Base-by-base conservation (phyloP, 2,329 filamentous ascomycete species). In the Dothiorella sarmentorum region DNA sequence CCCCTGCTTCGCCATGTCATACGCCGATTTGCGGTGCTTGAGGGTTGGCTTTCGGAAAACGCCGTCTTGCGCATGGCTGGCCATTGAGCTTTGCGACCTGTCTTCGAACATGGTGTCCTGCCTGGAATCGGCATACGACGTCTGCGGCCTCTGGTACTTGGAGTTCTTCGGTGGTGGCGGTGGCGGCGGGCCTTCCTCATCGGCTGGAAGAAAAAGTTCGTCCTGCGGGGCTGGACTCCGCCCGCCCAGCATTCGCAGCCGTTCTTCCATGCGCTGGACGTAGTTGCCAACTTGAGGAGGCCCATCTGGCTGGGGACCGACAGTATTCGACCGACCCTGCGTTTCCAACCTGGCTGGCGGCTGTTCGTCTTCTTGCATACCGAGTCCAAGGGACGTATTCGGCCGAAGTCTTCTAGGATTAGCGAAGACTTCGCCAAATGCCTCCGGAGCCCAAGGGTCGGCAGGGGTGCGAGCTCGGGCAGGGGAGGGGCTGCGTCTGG, bases 371-470 rank as follows among this genome's bases (percentile, higher is more conserved):
- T 77, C 74, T 33, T 76, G 73, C 56, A 75, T 77, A 40, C 82
- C 80, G 61, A 91, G 82, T 0, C 89, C 91, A 67, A 90, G 80
- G 0, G 91, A 88, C 3, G 91, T 94, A 63, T 89, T 81, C 0
- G 91, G 63, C 64, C 74, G 69, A 67, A 61, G 69, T 67, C 61
- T 73, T 68, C 62, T 73, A 42, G 62, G 72, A 10, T 75, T 76
- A 17, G 70, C 68, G 45, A 78, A 77, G 4, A 79, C 73, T 56
- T 82, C 75, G 62, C 87, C 87, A 67, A 95, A 97, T 7, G 87
- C 90, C 66, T 96, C 92, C 0, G 91, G 91, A 0, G 91, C 94
- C 94, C 94, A 99, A 4, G 91, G 87, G 67, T 91, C 85, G 7
- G 85, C 73, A 0, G 83, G 77, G 0, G 81, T 76, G 40, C 84